Evolutionary conservation across 2,329 filamentous ascomycete species (phyloP), one percentile per base, ranked within the genome.

Genomic region (Fusarium irregulare): DNA sequence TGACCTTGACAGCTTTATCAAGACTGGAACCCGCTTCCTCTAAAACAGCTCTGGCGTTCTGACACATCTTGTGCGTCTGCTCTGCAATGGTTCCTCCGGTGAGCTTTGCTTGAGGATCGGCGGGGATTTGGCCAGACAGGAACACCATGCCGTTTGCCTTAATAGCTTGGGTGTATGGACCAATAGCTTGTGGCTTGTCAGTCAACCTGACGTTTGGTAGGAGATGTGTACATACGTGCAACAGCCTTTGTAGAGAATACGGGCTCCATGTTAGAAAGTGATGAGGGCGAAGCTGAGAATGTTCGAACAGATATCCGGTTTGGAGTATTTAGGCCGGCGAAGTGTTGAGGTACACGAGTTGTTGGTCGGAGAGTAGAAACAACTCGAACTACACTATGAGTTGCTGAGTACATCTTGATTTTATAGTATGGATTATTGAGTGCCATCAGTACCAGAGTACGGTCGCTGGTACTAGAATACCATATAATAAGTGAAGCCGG

Each of bases 101-200:
- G 47, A 91, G 82, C 59, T 30, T 86, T 85, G 61, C 87, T 88
- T 8, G 78, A 71, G 82, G 81, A 75, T 91, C 87, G 61, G 87
- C 88, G 55, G 90, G 89, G 66, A 93, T 90, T 71, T 91, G 88
- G 62, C 91, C 91, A 0, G 90, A 92, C 73, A 91, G 85, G 80
- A 88, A 93, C n/a, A 93, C 85, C 64, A 89, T 84, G 58, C 87
- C 65, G 40, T 71, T 72, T 25, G 71, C 68, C 23, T 73, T 73
- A 46, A 73, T 62, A 9, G 71, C 71, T 30, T 72, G 71, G 4
- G 68, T 67, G 10, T 63, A 70, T 20, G 60, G 60, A 8, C 66
- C 64, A 20, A 68, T 60, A 5, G 64, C 65, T 68, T n/a, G 7
- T 13, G 8, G 23, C 21, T 18, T 25, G 9, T 64, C 20, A 63